Evolutionary conservation across 83 land plant genomes (phyloP).

Genomic region (Picea abies): DNA sequence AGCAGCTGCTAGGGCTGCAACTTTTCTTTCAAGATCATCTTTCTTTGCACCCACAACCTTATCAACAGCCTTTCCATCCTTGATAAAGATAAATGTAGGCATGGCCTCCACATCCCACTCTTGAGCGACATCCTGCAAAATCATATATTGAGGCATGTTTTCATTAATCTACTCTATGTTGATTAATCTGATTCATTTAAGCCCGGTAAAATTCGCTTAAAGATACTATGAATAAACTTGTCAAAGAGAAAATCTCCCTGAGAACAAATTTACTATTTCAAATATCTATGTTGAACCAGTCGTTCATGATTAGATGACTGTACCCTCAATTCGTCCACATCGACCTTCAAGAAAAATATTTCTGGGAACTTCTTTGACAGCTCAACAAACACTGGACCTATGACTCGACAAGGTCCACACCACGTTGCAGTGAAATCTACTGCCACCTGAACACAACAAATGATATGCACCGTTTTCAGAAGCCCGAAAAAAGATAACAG

Average conservation of each 20-base stretch:
- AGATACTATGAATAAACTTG: constrained; percentile 65
- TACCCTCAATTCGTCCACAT: too few species aligned
- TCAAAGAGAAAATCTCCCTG: constrained; percentile 33
- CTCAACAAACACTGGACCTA: constrained; percentile 33
- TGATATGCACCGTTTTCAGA: too few species aligned
- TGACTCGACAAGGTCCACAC: constrained; percentile 32
- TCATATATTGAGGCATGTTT: too few species aligned
- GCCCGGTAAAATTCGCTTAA: too few species aligned
- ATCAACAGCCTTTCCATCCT: constrained; percentile 43
- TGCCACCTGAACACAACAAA: constrained; percentile 34
- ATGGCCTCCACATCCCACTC: not conserved
- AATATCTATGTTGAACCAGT: too few species aligned
- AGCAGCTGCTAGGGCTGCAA: not conserved
- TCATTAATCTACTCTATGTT: too few species aligned
- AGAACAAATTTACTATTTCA: not conserved
- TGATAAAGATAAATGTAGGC: too few species aligned
- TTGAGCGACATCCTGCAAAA: not conserved
- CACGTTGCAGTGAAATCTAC: constrained; percentile 71
- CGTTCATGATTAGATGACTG: too few species aligned
- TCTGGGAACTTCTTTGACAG: constrained; percentile 33
- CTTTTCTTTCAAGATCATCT: constrained; percentile 54
- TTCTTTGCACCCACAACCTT: constrained; percentile 64
- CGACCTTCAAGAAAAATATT: too few species aligned
- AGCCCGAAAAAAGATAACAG: too few species aligned
- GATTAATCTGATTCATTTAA: too few species aligned